Base-by-base conservation (phyloP, 805 yeast genomes). In the Brettanomyces sp. region DNA sequence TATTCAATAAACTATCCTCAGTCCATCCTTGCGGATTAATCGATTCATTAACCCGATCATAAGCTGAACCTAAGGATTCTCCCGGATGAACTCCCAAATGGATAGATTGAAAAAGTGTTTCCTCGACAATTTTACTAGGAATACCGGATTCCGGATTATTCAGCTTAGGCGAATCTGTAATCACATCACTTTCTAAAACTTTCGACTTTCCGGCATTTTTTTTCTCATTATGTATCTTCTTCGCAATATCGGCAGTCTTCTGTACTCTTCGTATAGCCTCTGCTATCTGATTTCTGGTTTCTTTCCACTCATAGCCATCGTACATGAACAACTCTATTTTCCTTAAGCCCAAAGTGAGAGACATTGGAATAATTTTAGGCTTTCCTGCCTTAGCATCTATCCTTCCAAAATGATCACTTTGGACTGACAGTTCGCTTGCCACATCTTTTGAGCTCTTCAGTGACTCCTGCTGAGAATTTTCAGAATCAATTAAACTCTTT, bases 221-320 rank as follows among this genome's bases (percentile, higher is more conserved):
- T 32, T 37, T 13, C 7, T 30, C 23, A n/a, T 21, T 5, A 22
- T n/a, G 33, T 41, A 39, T 40, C 14, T 30, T 24, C 23, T 28
- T 32, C 41, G 36, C 22, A 4, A 37, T 35, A 23, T 36, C 45
- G 5, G 74, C 80, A 38, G 67, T 70, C 5, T 62, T 67, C 52
- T 82, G 88, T 6, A 87, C 75, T 9, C 75, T 65, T 45, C 74
- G 74, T 0, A 90, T 80, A 0, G 86, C 84, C n/a, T 72, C 74
- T 9, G 70, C 67, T 28, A 93, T 81, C 0, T 80, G 70, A 23
- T 69, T 70, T 47, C 95, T 72, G 0, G 98, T 88, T 39, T 77
- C 76, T 45, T 74, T 75, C 95, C 97, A 89, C 55, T 93, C 98
- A 58, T 82, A 93, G 0, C 99, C 99, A 65, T 93, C 99, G 59